phyloP scores from a whole-genome alignment of 306 rosid species.

The Cicer bijugum region DNA sequence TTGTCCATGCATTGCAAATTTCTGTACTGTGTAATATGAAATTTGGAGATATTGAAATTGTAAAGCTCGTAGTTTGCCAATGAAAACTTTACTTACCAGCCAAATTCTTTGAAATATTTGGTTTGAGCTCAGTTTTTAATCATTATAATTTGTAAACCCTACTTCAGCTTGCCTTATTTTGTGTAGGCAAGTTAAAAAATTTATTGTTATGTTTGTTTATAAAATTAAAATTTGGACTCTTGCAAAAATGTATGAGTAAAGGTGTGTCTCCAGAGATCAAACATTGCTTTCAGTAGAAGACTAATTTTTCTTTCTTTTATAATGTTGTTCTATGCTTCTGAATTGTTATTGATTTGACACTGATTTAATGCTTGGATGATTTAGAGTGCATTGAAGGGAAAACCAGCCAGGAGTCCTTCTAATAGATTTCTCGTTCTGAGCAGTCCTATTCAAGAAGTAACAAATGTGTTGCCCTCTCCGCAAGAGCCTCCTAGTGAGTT shows the following conservation, averaged over 20 bases:
- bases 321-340: slow-evolving; percentile 17
- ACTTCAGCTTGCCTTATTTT: slow-evolving; percentile 32
- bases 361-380: slow-evolving; percentile 46
- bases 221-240: slow-evolving; percentile 22
- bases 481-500: slow-evolving; percentile 46
- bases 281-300: slow-evolving; percentile 6
- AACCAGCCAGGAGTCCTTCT: slow-evolving; percentile 46
- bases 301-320: slow-evolving; percentile 30
- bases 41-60: background rate
- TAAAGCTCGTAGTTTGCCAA: background rate
- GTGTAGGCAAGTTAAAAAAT: background rate
- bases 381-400: slow-evolving; percentile 47
- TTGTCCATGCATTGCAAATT: background rate
- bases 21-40: background rate
- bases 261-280: slow-evolving; percentile 1
- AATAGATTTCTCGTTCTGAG: slow-evolving; percentile 45
- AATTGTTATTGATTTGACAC: slow-evolving; percentile 28
- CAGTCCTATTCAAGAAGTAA: slow-evolving; percentile 49
- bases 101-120: background rate
- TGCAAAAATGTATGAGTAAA: slow-evolving; percentile 27
- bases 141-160: background rate
- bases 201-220: slow-evolving; percentile 23
- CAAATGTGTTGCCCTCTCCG: slow-evolving; percentile 47
- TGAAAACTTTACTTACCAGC: background rate
- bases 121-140: background rate